Conservation (phyloP, 805 yeast genomes). For the Saccharomycopsis sp. region DNA sequence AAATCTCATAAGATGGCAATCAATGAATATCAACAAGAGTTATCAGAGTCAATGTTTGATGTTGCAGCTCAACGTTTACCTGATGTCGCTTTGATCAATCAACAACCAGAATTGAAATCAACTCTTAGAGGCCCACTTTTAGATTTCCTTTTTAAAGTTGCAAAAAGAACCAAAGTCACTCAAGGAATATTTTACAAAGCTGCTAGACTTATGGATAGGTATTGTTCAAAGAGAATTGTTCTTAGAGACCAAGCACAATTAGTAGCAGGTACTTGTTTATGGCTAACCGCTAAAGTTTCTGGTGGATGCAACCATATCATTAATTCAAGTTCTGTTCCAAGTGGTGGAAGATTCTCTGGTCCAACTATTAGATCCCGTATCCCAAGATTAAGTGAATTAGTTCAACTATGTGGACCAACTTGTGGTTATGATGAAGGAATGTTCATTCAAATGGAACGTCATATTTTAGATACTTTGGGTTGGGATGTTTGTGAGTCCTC, state of each 20-base stretch:
- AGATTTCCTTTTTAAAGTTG: slow-evolving; percentile 68
- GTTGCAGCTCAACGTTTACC: slow-evolving; percentile 36
- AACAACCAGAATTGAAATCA: slow-evolving; percentile 82
- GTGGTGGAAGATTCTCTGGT: slow-evolving; percentile 53
- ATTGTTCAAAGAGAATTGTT: slow-evolving; percentile 80
- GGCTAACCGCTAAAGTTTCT: slow-evolving; percentile 84
- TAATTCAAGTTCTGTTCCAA: slow-evolving; percentile 35
- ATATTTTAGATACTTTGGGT: slow-evolving; percentile 56
- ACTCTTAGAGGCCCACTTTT: slow-evolving; percentile 63
- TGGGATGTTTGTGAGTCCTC: slow-evolving; percentile 59
- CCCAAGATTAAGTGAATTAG: slow-evolving; percentile 64
- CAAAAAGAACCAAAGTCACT: slow-evolving; percentile 52
- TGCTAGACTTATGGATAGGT: slow-evolving; percentile 75
- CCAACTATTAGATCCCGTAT: slow-evolving; percentile 68
- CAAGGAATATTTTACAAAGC: slow-evolving; percentile 60
- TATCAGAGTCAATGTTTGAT: slow-evolving; percentile 30
- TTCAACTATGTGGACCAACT: slow-evolving; percentile 56
- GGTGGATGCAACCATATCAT: slow-evolving; percentile 66
- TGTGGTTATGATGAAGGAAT: slow-evolving; percentile 50
- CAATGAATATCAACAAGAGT: slow-evolving; percentile 43
- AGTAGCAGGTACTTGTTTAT: slow-evolving; percentile 82
- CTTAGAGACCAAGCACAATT: slow-evolving; percentile 80
- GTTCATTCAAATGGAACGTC: slow-evolving; percentile 74
- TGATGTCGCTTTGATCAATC: slow-evolving; percentile 53
- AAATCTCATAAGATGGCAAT: slow-evolving; percentile 34